These are phyloP conservation scores for Clonostachys rosea DNA, from an alignment of 2,329 filamentous ascomycete species.

Conservation along the genomic window DNA sequence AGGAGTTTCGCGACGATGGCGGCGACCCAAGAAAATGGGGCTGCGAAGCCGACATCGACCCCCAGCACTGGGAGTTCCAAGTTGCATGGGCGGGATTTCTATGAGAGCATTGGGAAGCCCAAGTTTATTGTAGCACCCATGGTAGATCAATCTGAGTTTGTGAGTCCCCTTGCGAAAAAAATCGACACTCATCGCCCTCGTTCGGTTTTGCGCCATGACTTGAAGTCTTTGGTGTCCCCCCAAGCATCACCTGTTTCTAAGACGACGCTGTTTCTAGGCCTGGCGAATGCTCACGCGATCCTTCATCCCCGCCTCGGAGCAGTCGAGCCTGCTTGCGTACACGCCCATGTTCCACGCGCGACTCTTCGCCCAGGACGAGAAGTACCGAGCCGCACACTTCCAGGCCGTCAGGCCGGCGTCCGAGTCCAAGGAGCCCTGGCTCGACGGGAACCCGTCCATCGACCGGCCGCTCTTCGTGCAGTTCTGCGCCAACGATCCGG, in stretches of 20 bases:
- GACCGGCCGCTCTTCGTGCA: constrained; percentile 94
- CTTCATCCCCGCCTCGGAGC: constrained; percentile 67
- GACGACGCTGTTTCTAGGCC: constrained; percentile 49
- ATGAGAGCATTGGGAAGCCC: constrained; percentile 89
- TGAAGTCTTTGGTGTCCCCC: background rate
- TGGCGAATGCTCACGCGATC: constrained; percentile 97
- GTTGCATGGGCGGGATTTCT: constrained; percentile 82
- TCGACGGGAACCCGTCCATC: constrained; percentile 81
- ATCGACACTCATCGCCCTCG: background rate
- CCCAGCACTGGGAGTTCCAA: constrained; percentile 36
- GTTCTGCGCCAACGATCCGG: constrained; percentile 87
- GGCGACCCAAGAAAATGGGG: constrained; percentile 1
- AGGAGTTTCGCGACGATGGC: constrained; percentile 21
- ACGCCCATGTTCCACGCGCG: constrained; percentile 96
- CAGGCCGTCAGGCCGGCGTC: constrained; percentile 51
- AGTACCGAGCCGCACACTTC: constrained; percentile 78
- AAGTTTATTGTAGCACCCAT: constrained; percentile 91
- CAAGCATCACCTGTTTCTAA: too few species aligned
- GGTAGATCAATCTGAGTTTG: constrained; percentile 98
- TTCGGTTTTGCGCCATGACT: background rate
- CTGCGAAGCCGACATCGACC: constrained; percentile 4
- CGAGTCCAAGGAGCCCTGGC: constrained; percentile 37
- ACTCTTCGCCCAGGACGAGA: constrained; percentile 71
- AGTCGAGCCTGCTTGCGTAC: constrained; percentile 73
- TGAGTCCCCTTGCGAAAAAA: constrained; percentile 37